phyloP scores from a whole-genome alignment of 768 basidiomycete species.

The Leccinum subgranulosum region DNA sequence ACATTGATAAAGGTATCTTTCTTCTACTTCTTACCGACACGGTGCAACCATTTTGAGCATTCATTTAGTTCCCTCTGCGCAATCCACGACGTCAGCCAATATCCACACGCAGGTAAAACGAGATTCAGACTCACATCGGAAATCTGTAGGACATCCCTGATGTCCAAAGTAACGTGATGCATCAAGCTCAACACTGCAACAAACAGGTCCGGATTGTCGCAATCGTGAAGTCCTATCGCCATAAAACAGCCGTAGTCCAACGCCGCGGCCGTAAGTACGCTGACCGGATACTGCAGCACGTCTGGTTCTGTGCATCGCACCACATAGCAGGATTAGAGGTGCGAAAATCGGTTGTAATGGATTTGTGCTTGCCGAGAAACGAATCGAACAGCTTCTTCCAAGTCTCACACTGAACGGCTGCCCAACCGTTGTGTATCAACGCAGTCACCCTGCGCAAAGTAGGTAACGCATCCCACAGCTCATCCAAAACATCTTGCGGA shows the following conservation, averaged over 20 bases:
- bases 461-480: slow-evolving; percentile 56
- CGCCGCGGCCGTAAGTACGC: slow-evolving; percentile 51
- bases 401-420: slow-evolving; percentile 39
- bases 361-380: slow-evolving; percentile 32
- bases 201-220: not conserved
- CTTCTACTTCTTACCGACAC: slow-evolving; percentile 3
- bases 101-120: too few relatives aligned
- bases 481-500: slow-evolving; percentile 47
- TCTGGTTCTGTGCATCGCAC: slow-evolving; percentile 42
- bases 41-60: slow-evolving; percentile 22
- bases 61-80: slow-evolving; percentile 24
- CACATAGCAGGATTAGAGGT: not conserved
- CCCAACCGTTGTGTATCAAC: slow-evolving; percentile 42
- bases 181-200: slow-evolving; percentile 9
- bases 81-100: slow-evolving; percentile 4
- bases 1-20: not conserved
- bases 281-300: slow-evolving; percentile 49
- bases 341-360: not conserved
- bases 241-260: slow-evolving; percentile 42
- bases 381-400: slow-evolving; percentile 51
- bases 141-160: slow-evolving; percentile 24
- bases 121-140: slow-evolving; percentile 14
- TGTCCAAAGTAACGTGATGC: slow-evolving; percentile 20
- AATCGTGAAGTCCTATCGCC: slow-evolving; percentile 36
- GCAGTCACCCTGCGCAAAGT: slow-evolving; percentile 43